phyloP scores from a whole-genome alignment of 1,284 basidiomycete genomes.

The Schizopora paradoxa region DNA sequence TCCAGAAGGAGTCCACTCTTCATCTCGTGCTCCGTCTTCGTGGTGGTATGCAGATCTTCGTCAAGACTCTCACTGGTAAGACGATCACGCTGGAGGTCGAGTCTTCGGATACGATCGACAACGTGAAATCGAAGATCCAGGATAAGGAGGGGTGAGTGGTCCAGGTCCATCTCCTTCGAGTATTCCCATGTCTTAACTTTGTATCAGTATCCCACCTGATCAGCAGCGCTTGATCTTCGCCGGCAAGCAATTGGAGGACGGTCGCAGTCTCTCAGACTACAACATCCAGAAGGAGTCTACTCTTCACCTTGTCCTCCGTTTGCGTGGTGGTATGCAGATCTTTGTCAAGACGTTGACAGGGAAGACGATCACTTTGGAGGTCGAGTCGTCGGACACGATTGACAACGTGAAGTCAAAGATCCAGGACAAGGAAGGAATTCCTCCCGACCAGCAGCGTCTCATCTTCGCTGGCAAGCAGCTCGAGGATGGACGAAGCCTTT shows the following conservation, averaged over 20 bases:
- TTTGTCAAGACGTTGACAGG: slow-evolving; percentile 87
- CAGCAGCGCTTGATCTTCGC: slow-evolving; percentile 48
- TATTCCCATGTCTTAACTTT: no score
- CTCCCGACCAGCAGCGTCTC: slow-evolving; percentile 68
- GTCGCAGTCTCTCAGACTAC: slow-evolving; percentile 33
- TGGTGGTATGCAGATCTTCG: slow-evolving; percentile 50
- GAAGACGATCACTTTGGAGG: slow-evolving; percentile 91
- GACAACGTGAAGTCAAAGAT: slow-evolving; percentile 72
- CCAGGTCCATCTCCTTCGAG: no score
- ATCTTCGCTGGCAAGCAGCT: slow-evolving; percentile 78
- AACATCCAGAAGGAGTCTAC: slow-evolving; percentile 38
- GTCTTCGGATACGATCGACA: slow-evolving; percentile 52
- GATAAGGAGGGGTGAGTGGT: slow-evolving; percentile 48
- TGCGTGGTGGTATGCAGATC: slow-evolving; percentile 75
- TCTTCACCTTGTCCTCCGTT: slow-evolving; percentile 52
- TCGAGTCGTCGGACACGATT: slow-evolving; percentile 72
- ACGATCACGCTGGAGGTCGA: slow-evolving; percentile 57
- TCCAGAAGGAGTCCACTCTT: slow-evolving; percentile 38
- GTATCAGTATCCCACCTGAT: slow-evolving; percentile 42
- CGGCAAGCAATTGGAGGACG: slow-evolving; percentile 40
- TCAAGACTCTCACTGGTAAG: slow-evolving; percentile 49
- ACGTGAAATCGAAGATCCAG: slow-evolving; percentile 45
- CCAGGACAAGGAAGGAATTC: slow-evolving; percentile 72
- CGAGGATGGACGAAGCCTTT: slow-evolving; percentile 61
- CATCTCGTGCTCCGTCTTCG: slow-evolving; percentile 56